Evolutionary conservation across 495 filamentous ascomycete genomes (phyloP).

Genomic region (Lepidopterella palustris): DNA sequence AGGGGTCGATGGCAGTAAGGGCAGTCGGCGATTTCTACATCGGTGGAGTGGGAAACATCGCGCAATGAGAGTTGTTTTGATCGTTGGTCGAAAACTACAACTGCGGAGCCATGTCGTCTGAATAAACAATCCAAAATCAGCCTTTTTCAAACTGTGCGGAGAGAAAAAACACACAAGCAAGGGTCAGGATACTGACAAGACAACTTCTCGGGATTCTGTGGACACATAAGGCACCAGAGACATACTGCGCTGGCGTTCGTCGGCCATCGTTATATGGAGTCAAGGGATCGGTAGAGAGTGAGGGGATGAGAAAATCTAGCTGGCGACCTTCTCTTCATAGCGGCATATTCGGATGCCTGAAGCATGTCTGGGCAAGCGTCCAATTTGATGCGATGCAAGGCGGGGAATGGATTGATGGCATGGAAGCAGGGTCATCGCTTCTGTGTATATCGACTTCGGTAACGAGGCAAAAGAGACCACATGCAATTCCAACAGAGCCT

Average conservation of each 20-base stretch:
- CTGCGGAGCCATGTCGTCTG: conserved; percentile 84
- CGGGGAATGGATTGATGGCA: not conserved
- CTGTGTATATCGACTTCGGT: too few species aligned
- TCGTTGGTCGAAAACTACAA: conserved; percentile 82
- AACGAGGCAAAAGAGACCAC: too few species aligned
- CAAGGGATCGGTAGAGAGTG: not conserved
- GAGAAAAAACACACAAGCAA: not conserved
- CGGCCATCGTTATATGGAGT: conserved; percentile 18
- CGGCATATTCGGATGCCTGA: not conserved
- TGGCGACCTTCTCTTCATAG: not conserved
- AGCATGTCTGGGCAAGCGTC: not conserved
- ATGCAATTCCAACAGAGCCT: too few species aligned
- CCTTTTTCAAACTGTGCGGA: not conserved
- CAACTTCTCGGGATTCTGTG: conserved; percentile 33
- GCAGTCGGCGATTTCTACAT: conserved; percentile 59
- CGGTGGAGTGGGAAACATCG: conserved; percentile 46
- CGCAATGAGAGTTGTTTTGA: conserved; percentile 79
- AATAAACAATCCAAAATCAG: not conserved
- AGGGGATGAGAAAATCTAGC: not conserved
- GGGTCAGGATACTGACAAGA: conserved; percentile 27
- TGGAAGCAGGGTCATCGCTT: not conserved
- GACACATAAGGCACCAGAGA: conserved; percentile 37
- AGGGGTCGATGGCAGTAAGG: conserved; percentile 84
- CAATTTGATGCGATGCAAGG: not conserved
- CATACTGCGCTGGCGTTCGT: conserved; percentile 29